phyloP scores from a whole-genome alignment of 2,329 filamentous ascomycete species.

The Scedosporium boydii region DNA sequence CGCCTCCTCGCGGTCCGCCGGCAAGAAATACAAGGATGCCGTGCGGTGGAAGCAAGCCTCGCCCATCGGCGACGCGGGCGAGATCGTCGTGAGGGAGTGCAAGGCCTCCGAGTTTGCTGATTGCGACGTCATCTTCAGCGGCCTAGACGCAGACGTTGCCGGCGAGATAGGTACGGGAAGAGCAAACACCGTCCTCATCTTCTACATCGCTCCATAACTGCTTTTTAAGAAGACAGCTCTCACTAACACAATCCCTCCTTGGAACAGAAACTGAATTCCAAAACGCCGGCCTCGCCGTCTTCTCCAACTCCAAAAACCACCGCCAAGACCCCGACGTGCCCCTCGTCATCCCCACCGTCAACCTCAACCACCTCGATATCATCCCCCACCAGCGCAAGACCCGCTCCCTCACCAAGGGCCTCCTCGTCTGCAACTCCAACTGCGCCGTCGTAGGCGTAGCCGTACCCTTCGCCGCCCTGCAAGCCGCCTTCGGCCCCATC shows the following conservation, averaged over 20 bases:
- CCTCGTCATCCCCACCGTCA: constrained; percentile 90
- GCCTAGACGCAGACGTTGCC: constrained; percentile 85
- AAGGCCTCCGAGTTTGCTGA: constrained; percentile 72
- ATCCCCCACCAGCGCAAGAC: constrained; percentile 80
- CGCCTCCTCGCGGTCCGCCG: constrained; percentile 78
- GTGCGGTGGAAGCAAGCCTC: constrained; percentile 89
- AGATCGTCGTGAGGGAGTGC: constrained; percentile 80
- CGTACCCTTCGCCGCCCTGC: constrained; percentile 85
- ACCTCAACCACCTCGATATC: constrained; percentile 75
- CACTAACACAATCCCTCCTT: constrained; percentile 4
- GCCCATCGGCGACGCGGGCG: constrained; percentile 70
- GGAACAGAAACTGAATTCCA: constrained; percentile 77
- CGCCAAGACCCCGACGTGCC: constrained; percentile 83
- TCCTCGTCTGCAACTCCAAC: constrained; percentile 96
- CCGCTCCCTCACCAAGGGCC: constrained; percentile 68
- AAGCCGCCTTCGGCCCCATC: constrained; percentile 76
- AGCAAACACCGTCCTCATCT: background rate
- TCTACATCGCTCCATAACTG: background rate
- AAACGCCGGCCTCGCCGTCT: constrained; percentile 78
- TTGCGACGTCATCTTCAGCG: constrained; percentile 89
- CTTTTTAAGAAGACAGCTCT: background rate
- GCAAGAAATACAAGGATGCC: constrained; percentile 91
- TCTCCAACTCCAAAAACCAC: constrained; percentile 98
- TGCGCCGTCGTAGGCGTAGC: constrained; percentile 95
- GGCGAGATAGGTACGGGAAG: constrained; percentile 67